Evolutionary conservation across 768 basidiomycete genomes (phyloP).

Genomic region (Auriscalpium microsporum): DNA sequence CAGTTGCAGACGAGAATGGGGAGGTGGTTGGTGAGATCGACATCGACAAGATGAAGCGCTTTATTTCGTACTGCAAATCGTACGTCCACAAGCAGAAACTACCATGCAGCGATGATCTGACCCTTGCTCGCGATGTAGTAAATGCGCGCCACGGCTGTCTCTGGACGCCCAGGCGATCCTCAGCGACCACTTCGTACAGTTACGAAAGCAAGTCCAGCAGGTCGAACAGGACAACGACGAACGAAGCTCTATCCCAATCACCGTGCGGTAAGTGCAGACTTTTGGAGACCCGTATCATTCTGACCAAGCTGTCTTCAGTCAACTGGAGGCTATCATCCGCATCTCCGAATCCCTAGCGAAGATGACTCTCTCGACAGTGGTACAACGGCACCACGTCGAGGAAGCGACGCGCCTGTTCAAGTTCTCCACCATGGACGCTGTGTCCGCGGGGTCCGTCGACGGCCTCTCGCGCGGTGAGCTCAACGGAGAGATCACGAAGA

Average conservation of each 20-base stretch:
- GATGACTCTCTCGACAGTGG: slow-evolving; percentile 78
- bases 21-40: slow-evolving; percentile 83
- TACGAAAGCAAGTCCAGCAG: slow-evolving; percentile 90
- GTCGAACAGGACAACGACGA: slow-evolving; percentile 97
- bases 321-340: slow-evolving; percentile 97
- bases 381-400: slow-evolving; percentile 90
- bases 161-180: slow-evolving; percentile 94
- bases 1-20: slow-evolving; percentile 47
- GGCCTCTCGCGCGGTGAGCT: slow-evolving; percentile 86
- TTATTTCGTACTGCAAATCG: slow-evolving; percentile 95
- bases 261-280: slow-evolving; percentile 63
- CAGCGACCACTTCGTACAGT: slow-evolving; percentile 86
- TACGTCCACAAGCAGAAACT: slow-evolving; percentile 17
- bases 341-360: slow-evolving; percentile 97
- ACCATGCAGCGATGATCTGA: neutral
- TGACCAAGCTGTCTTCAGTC: slow-evolving; percentile 29
- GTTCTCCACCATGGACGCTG: slow-evolving; percentile 98
- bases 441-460: slow-evolving; percentile 88
- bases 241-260: slow-evolving; percentile 95
- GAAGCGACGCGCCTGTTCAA: slow-evolving; percentile 98
- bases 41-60: slow-evolving; percentile 97
- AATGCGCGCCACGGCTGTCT: slow-evolving; percentile 93
- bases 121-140: slow-evolving; percentile 36
- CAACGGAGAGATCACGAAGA: slow-evolving; percentile 86
- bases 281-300: too few relatives aligned